Evolutionary conservation across 2,329 filamentous ascomycete species (phyloP), one percentile per base, ranked within the genome.

Genomic region (Zarea fungicola): DNA sequence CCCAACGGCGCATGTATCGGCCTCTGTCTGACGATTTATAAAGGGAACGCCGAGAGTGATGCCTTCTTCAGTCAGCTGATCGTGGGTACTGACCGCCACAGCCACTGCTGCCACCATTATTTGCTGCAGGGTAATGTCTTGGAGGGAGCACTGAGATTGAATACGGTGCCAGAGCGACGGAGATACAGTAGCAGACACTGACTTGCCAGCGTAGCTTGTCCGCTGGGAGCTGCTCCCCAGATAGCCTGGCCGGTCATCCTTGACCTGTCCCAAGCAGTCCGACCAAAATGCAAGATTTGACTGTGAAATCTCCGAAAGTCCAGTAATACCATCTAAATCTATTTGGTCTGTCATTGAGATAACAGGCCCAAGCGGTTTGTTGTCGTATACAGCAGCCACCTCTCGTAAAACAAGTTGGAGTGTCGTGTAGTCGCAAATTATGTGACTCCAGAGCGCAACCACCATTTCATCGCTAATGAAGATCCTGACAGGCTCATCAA

Each of bases 361-460:
- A 21, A 32, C 21, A 7, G 41, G 25, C 31, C 18, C 41, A 32
- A 22, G 41, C 10, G 48, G n/a, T 21, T 21, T 18, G n/a, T 16
- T 13, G 13, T 49, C 18, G 43, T 63, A 65, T 4, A 53, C 8
- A 4, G 37, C 32, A 2, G 47, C 42, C 8, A 61, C 57, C 36
- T 67, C 62, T 7, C 49, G 34, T 7, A 66, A 51, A 2, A 67
- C 37, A 11, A 58, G 48, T 7, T 53, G 29, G 1, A 67, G 49
- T 3, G 65, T 53, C 5, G 63, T 65, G 5, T 60, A 54, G 49
- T 68, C 65, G 43, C 57, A 58, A 9, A 68, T 57, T 40, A 68
- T 65, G 46, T 68, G 65, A 25, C 57, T 60, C 36, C 57, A 43
- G 2, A 58, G 47, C 16, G 62, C 52, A 5, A 64, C 28, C 3